Base-by-base conservation (phyloP, 768 basidiomycete species). In the Russula olivacea region DNA sequence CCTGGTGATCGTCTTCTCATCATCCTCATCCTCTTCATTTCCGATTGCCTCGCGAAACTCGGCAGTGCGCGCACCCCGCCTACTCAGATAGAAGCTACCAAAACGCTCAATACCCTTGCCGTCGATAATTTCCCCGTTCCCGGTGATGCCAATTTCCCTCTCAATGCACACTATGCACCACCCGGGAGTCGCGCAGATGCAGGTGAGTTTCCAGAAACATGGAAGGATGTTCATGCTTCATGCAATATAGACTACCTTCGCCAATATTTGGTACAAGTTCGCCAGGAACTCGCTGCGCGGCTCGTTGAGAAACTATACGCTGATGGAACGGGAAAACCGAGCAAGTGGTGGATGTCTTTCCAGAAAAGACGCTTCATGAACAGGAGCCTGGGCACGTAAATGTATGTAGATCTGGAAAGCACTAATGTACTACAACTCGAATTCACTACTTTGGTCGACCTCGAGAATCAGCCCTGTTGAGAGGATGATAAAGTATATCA, bases 271-370 rank as follows among this genome's bases (percentile, higher is more conserved):
- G 86, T 85, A 4, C 97, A 99, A 74, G 90, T 89, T 10, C 86
- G 97, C 54, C 93, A 97, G 75, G 97, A 99, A 72, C 79, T 95
- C 21, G 90, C 93, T 23, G 80, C 86, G 10, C 84, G 97, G 34
- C 76, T 99, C 55, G 84, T 93, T 15, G 93, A 95, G 70, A 81
- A 85, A 56, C 78, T 99, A 54, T 99, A 99, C 73, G 91, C 87
- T 43, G 93, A 96, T 72, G 94, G 94, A 6, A 88, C 90, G 4
- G 88, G 88, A 61, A 95, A 91, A 73, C 95, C 97, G 6, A 97
- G 90, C 80, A 99, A 99, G 75, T 99, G 97, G 97, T 99, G 97
- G 97, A 96, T 98, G 93, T 90, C 91, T 23, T 99, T 98, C 85
- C 93, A 95, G 76, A 98, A 97, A 83, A 83, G 95, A 72, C 84